Evolutionary conservation across 2,329 filamentous ascomycete genomes (phyloP), one percentile per base, ranked within the genome.

Genomic region (Ophioceras dolichostomum): DNA sequence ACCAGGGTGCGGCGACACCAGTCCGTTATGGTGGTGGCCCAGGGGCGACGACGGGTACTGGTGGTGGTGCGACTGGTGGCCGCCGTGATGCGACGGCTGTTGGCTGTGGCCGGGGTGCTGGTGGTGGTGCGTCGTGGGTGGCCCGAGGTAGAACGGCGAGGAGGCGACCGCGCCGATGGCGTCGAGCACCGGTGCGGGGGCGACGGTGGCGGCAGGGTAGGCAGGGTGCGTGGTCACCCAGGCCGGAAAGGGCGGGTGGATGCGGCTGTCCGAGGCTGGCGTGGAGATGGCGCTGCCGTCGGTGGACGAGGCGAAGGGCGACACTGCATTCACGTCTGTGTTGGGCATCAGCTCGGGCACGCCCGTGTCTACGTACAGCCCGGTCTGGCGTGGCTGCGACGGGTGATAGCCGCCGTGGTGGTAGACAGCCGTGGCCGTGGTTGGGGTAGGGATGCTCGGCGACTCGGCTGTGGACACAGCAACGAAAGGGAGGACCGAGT

Each of bases 201-300:
- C 30, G 17, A 16, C 34, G 19, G 14, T 38, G 17, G 24, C 12
- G 14, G 31, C 24, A 9, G 35, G 27, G 31, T 38, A 37, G 3
- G 30, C 3, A 24, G 14, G 17, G 4, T 24, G 32, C 8, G 26
- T 31, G n/a, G 24, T 24, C 9, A 35, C 16, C 26, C 24, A 22
- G 12, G 30, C 9, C 13, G 21, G 13, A 24, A 34, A 21, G 3
- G n/a, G n/a, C n/a, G 21, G 29, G 14, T 19, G 31, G 16, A 20
- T 31, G 14, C 35, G 35, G 13, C 31, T 16, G 14, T 38, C 32
- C 3, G 35, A 36, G 5, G 39, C 34, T 12, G 39, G 34, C 3
- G 33, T 32, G 19, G 39, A 38, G 28, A 34, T 37, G 14, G 29
- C 26, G 27, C 39, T 41, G 28, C n/a, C n/a, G n/a, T 41, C 35